Evolutionary conservation across 2,329 filamentous ascomycete species (phyloP), one percentile per base, ranked within the genome.

Genomic region (Blastomyces parvus): DNA sequence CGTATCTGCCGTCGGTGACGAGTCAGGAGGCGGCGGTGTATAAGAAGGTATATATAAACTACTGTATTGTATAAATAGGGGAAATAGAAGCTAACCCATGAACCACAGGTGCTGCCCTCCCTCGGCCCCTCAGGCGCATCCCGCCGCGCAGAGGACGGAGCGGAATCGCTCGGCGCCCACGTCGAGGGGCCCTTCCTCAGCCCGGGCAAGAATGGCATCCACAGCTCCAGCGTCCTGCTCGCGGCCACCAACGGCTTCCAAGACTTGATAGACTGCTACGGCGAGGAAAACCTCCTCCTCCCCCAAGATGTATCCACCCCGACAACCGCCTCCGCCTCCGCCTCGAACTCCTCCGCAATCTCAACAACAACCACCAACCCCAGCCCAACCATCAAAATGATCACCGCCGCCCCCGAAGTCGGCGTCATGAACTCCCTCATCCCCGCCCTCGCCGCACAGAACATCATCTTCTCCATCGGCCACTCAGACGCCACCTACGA

Each of bases 401-500:
- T 97, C 69, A 97, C 92, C 3, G 87, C 90, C 4, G 92, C 92
- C 1, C 92, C 92, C 0, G 92, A 97, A 76, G 81, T 84, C 8
- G 90, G 88, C 60, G 79, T 83, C 66, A 90, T 93, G 83, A 81
- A 83, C 66, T 74, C 80, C 22, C 73, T 88, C 42, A 93, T 96
- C 69, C 83, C 86, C 0, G 81, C 86, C 62, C 80, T 96, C 67
- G 79, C 80, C 19, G 78, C 81, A 2, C 81, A 83, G 55, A 86
- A 84, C 64, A 91, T 96, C 70, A 81, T 89, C 68, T 90, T 86
- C 75, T 88, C 89, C 1, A 88, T 95, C 66, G 91, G 91, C 8
- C 91, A 96, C 77, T 91, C 90, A 0, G 90, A 95, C 74, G 89
- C 91, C 17, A 90, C 88, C 0, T 96, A 93, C 72, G 90, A 95